Base-by-base conservation (phyloP, 2,329 filamentous ascomycete genomes). In the Claviceps spartinae region DNA sequence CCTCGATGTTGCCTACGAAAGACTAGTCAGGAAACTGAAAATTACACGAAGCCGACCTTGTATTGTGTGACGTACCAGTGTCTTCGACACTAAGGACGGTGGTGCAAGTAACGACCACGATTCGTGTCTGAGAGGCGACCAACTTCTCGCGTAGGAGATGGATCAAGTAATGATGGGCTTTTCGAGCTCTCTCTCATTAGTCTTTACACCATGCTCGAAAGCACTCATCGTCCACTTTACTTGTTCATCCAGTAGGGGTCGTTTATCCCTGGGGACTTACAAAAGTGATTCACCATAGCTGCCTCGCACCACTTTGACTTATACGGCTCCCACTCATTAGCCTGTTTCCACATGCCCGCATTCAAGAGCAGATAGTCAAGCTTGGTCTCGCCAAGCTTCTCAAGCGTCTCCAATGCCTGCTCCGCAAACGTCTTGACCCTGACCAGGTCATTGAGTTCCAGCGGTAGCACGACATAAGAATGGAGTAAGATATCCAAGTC, bases 141-240 rank as follows among this genome's bases (percentile, higher is more conserved):
- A 78, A 56, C 58, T 74, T 76, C 20, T 74, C 68, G 2, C 67
- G 66, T 30, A 79, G 60, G 3, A 77, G 62, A 55, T 78, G 75
- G 0, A 69, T 61, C 1, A 79, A 67, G 52, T 78, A 78, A 57
- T 78, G 75, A 52, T 78, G 76, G 5, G 75, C 75, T 78, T 49
- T 5, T 37, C 1, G 16, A 37, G 16, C 24, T n/a, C 11, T 7
- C n/a, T 13, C 18, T 24, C 9, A 22, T 42, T 24, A 20, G 30
- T 20, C n/a, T 24, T 24, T 5, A 24, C 24, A 24, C 24, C 24
- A 24, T 24, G 4, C 24, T 24, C 24, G 4, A 24, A 24, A 24
- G 24, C 24, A 24, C 24, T 24, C 22, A 26, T 30, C 8, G 8
- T 4, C 5, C 24, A 5, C 4, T 24, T 24, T 4, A 24, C 24